Conservation (phyloP, 208 protist genomes). For the Phytomonas sp. region DNA sequence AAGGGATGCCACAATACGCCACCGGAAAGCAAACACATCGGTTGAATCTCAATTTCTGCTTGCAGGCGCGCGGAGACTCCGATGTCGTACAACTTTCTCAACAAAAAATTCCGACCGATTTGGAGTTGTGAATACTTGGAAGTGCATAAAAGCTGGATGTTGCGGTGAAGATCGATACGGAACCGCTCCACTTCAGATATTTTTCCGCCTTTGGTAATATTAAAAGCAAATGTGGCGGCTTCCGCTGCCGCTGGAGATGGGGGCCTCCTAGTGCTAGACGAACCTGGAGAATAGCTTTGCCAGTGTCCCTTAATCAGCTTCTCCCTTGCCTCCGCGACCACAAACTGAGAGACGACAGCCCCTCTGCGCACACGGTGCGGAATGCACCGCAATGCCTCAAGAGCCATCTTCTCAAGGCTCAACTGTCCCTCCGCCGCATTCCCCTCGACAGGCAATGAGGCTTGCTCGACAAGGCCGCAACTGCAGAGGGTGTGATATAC, state of each 20-base stretch:
- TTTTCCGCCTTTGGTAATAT: conserved; percentile 2
- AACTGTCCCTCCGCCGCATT: conserved; percentile 25
- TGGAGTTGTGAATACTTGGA: conserved; percentile 26
- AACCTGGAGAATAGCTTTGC: not conserved
- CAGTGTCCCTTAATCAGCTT: not conserved
- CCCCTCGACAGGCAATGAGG: conserved; percentile 17
- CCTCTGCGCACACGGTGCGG: conserved; percentile 11
- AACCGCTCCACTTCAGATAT: conserved; percentile 35
- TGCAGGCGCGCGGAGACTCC: conserved; percentile 18
- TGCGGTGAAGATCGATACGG: conserved; percentile 44
- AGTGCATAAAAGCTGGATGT: conserved; percentile 38
- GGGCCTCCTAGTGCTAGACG: not conserved
- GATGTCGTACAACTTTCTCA: conserved; percentile 43
- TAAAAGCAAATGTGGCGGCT: not conserved
- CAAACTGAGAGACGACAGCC: conserved; percentile 15
- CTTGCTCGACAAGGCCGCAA: conserved; percentile 19
- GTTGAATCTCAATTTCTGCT: conserved; percentile 30
- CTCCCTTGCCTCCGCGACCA: conserved; percentile 15
- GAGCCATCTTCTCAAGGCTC: conserved; percentile 17
- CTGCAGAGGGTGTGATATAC: conserved; percentile 37
- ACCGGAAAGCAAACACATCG: conserved; percentile 33
- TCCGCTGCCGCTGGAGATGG: not conserved
- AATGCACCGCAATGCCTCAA: conserved; percentile 11
- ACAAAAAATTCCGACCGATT: conserved; percentile 50
- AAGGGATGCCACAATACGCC: conserved; percentile 56